These are phyloP conservation scores for Huntiella omanensis DNA, from an alignment of 2,329 filamentous ascomycete genomes.

Conservation along the genomic window DNA sequence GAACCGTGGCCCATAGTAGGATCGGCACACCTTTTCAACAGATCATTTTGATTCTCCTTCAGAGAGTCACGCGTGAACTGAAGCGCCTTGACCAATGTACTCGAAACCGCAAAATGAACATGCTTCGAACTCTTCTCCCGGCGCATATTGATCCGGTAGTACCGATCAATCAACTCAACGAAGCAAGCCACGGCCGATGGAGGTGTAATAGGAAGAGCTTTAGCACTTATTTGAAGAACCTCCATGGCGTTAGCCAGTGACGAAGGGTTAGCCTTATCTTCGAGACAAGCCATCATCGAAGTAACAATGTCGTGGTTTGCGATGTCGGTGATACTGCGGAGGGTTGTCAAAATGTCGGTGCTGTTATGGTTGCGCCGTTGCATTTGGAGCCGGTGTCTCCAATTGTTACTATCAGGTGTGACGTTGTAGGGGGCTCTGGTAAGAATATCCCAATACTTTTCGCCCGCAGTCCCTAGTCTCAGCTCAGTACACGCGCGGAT, in stretches of 20 bases:
- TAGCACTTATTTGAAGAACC: slow-evolving; percentile 44
- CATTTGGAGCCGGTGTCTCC: slow-evolving; percentile 46
- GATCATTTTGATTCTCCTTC: slow-evolving; percentile 6
- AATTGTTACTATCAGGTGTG: slow-evolving; percentile 53
- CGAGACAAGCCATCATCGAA: slow-evolving; percentile 30
- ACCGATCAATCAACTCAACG: slow-evolving; percentile 7
- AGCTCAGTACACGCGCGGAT: slow-evolving; percentile 44
- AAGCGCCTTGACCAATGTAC: background rate
- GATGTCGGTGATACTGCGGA: slow-evolving; percentile 35
- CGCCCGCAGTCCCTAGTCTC: slow-evolving; percentile 40
- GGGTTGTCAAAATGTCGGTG: slow-evolving; percentile 35
- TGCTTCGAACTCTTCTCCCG: background rate
- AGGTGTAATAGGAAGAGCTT: slow-evolving; percentile 12
- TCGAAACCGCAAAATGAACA: slow-evolving; percentile 1
- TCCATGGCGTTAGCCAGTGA: slow-evolving; percentile 44
- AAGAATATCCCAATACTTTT: slow-evolving; percentile 61
- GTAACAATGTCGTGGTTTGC: slow-evolving; percentile 7
- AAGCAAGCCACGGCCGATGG: slow-evolving; percentile 3
- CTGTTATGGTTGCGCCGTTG: slow-evolving; percentile 50
- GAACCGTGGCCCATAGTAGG: background rate
- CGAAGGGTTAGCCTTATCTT: slow-evolving; percentile 59
- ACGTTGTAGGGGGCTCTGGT: slow-evolving; percentile 38
- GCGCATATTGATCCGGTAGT: slow-evolving; percentile 3
- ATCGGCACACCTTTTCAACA: slow-evolving; percentile 1
- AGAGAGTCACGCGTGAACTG: background rate